Percentiles rank a stretch among this genome's conserved stretches.
Conservation (phyloP, 768 basidiomycete species). For the Fomitopsis serialis region DNA sequence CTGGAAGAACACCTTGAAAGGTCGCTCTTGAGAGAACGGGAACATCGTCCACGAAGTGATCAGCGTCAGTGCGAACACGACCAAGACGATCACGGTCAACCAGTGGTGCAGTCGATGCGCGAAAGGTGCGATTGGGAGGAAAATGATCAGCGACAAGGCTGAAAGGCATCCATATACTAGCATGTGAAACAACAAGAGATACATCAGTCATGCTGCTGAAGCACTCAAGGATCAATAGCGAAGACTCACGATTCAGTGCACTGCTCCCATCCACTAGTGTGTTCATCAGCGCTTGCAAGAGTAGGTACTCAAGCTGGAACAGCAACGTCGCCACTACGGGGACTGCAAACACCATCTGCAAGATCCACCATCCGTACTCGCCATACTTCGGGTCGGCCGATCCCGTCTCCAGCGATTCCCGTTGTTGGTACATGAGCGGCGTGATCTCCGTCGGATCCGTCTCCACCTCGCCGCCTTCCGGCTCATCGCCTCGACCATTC, state of each 20-base stretch:
- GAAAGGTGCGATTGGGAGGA: conserved; percentile 64
- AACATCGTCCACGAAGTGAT: conserved; percentile 30
- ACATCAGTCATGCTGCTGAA: background rate
- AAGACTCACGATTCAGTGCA: conserved; percentile 39
- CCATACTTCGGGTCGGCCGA: conserved; percentile 14
- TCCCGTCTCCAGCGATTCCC: conserved; percentile 10
- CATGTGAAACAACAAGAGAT: background rate
- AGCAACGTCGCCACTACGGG: conserved; percentile 49
- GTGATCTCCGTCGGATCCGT: conserved; percentile 50
- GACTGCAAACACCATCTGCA: conserved; percentile 50
- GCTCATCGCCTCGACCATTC: conserved; percentile 16
- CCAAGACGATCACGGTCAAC: conserved; percentile 31
- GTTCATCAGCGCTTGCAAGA: conserved; percentile 46
- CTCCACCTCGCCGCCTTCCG: conserved; percentile 18
- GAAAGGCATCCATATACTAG: conserved; percentile 48
- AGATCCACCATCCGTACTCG: conserved; percentile 48
- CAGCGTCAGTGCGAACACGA: conserved; percentile 36
- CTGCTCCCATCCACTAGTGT: conserved; percentile 60
- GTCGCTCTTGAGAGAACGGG: conserved; percentile 58
- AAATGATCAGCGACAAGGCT: conserved; percentile 41
- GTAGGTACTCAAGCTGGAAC: conserved; percentile 42
- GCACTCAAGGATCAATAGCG: background rate
- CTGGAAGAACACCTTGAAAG: conserved; percentile 68
- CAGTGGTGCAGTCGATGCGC: conserved; percentile 42
- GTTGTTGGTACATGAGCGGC: conserved; percentile 41